Percentiles rank a stretch among this genome's conserved stretches.
These are phyloP conservation scores for Pseudogymnoascus sp. DNA, from an alignment of 2,329 filamentous ascomycete genomes.

Conservation along the genomic window DNA sequence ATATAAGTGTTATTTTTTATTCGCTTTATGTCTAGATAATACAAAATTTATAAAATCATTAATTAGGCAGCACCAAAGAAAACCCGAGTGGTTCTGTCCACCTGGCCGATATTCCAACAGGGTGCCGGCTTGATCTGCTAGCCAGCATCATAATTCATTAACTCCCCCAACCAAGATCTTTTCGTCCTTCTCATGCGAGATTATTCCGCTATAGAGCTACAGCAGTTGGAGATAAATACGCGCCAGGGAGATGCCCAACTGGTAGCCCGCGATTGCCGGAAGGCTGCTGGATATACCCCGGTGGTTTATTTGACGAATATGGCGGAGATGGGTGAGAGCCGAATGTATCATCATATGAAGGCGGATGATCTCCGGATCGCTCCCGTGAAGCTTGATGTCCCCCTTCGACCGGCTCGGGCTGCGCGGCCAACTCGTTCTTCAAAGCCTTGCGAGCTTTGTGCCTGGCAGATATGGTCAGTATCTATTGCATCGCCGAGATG, in stretches of 20 bases:
- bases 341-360: conserved; percentile 3
- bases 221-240: background rate
- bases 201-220: background rate
- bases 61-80: background rate
- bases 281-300: background rate
- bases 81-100: background rate
- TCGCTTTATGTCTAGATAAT: background rate
- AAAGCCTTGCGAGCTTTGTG: background rate
- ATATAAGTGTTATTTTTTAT: background rate
- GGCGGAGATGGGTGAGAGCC: background rate
- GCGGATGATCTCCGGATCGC: background rate
- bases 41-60: background rate
- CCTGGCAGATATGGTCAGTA: background rate
- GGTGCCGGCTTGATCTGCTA: background rate
- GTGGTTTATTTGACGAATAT: background rate
- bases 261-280: background rate
- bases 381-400: background rate
- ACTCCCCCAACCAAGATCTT: background rate
- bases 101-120: background rate
- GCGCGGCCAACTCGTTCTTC: background rate
- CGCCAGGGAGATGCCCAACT: background rate
- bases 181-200: background rate
- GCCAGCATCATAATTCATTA: background rate
- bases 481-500: background rate
- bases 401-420: background rate